A percentile compares a stretch with the other conserved stretches of the same genome.
Evolutionary conservation across 2,329 filamentous ascomycete genomes (phyloP).

Genomic region (Teratosphaeria viscida): DNA sequence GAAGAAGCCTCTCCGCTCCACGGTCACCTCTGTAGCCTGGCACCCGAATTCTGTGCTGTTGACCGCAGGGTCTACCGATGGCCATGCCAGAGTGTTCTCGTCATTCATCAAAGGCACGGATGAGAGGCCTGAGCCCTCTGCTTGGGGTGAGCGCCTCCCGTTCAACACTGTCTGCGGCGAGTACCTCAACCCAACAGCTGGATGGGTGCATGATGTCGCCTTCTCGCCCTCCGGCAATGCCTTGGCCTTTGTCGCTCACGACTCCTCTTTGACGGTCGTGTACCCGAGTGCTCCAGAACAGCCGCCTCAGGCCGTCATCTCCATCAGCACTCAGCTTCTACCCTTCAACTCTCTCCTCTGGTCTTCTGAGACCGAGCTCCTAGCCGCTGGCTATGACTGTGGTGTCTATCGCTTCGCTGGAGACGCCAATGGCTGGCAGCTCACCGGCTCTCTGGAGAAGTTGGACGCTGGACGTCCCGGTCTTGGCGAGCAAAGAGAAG

Average conservation of each 20-base stretch:
- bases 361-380: conserved; percentile 85
- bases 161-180: conserved; percentile 99
- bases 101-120: conserved; percentile 95
- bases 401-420: conserved; percentile 87
- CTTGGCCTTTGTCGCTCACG: conserved; percentile 89
- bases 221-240: conserved; percentile 89
- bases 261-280: conserved; percentile 92
- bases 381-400: conserved; percentile 81
- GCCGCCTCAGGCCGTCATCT: conserved; percentile 80
- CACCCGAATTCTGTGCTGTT: conserved; percentile 95
- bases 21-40: conserved; percentile 90
- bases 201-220: conserved; percentile 87
- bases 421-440: conserved; percentile 65
- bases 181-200: conserved; percentile 88
- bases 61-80: conserved; percentile 92
- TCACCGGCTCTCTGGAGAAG: conserved; percentile 71
- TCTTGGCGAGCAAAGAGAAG: conserved; percentile 56
- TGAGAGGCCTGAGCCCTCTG: conserved; percentile 68
- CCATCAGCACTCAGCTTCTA: conserved; percentile 76
- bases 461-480: conserved; percentile 26
- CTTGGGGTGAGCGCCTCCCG: conserved; percentile 89
- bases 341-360: conserved; percentile 90
- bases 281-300: conserved; percentile 89
- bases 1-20: conserved; percentile 97
- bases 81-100: conserved; percentile 88